These are phyloP conservation scores for Clitoria ternatea DNA, from an alignment of 306 rosid species.

Conservation along the genomic window DNA sequence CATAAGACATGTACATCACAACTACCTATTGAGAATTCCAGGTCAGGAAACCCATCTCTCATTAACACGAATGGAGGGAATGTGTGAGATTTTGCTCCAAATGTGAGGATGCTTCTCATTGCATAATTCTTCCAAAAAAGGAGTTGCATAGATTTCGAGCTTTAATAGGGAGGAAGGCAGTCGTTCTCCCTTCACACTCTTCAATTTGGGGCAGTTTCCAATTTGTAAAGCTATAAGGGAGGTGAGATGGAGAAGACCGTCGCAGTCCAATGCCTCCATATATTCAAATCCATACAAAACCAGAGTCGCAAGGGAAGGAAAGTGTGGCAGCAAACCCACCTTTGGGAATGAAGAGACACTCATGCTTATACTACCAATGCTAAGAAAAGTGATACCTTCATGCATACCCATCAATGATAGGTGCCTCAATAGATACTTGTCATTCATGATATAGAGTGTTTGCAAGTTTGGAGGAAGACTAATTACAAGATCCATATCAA, in stretches of 20 bases:
- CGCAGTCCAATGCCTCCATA: neutral
- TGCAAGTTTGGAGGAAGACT: neutral
- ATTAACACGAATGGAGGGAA: neutral
- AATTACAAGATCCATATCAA: neutral
- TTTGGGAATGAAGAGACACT: neutral
- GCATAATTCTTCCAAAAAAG: neutral
- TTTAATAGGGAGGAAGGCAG: neutral
- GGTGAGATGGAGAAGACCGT: neutral
- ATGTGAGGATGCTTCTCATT: neutral
- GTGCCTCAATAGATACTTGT: neutral
- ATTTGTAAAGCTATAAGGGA: neutral
- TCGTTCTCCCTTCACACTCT: neutral
- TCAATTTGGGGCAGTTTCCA: accelerated
- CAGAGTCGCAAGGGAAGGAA: neutral
- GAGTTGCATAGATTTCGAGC: accelerated
- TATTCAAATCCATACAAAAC: neutral
- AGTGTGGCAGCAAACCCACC: neutral
- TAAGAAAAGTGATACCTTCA: neutral
- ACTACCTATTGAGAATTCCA: neutral
- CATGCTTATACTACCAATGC: neutral
- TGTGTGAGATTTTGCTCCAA: constrained; percentile 16
- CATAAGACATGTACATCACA: neutral
- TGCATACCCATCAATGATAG: neutral
- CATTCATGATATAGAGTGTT: accelerated
- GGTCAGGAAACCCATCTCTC: neutral